phyloP scores from a whole-genome alignment of 2,329 filamentous ascomycete species.

The Fusarium sp. region DNA sequence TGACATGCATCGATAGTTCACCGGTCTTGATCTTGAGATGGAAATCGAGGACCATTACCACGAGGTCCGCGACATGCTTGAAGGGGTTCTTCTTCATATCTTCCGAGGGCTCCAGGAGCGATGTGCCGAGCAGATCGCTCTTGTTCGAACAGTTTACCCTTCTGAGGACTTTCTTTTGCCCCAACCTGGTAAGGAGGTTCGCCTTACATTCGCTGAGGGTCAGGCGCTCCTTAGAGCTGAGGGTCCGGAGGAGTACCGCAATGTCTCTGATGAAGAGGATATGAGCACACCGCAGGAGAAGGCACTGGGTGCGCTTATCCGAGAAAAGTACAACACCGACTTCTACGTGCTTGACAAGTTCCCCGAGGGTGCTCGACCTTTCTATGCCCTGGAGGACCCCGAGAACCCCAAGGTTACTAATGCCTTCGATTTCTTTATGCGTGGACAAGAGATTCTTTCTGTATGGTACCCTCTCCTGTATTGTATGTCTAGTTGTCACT shows the following conservation, averaged over 20 bases:
- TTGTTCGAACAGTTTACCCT: constrained; percentile 77
- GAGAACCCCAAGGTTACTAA: constrained; percentile 72
- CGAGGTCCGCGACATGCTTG: constrained; percentile 77
- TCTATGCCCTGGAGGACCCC: constrained; percentile 85
- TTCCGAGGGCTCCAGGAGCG: constrained; percentile 76
- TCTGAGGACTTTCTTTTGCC: constrained; percentile 82
- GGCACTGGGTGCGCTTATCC: constrained; percentile 86
- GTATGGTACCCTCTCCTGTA: constrained; percentile 45
- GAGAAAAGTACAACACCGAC: constrained; percentile 90
- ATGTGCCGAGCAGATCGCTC: constrained; percentile 76
- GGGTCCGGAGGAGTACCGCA: constrained; percentile 71
- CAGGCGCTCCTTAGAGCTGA: constrained; percentile 81
- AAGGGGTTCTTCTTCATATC: constrained; percentile 79
- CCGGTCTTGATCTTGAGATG: constrained; percentile 90
- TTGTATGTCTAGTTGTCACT: background rate
- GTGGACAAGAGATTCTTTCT: constrained; percentile 91
- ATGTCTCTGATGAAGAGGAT: constrained; percentile 81
- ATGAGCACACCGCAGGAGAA: constrained; percentile 85
- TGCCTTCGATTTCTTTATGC: constrained; percentile 85
- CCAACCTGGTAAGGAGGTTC: constrained; percentile 76
- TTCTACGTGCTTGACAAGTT: constrained; percentile 99
- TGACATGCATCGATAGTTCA: constrained; percentile 64
- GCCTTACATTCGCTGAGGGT: constrained; percentile 80
- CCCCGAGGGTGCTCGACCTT: constrained; percentile 86
- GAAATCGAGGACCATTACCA: constrained; percentile 80